Conservation (phyloP, 148 eudicot genomes). For the Camellia granthamiana region DNA sequence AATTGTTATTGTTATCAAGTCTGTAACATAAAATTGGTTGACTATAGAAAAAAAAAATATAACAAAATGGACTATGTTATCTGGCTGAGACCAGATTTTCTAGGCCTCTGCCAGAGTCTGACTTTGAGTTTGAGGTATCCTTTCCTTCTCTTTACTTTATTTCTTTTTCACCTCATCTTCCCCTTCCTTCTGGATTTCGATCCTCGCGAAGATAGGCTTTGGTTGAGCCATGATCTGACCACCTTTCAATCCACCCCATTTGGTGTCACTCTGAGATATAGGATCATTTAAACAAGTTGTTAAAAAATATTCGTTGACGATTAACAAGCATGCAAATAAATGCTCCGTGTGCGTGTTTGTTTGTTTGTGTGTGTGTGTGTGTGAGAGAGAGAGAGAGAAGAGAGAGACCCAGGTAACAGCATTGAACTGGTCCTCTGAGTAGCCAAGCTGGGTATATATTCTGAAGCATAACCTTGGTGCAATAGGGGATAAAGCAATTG, state of each 20-base stretch:
- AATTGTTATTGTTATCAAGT: background rate
- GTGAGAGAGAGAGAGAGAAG: constrained; percentile 32
- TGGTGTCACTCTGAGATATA: constrained; percentile 69
- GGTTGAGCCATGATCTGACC: constrained; percentile 84
- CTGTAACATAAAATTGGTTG: background rate
- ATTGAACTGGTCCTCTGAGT: constrained; percentile 67
- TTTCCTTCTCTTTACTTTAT: constrained; percentile 60
- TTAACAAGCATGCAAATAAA: background rate
- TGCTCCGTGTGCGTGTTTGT: background rate
- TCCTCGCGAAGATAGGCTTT: constrained; percentile 74
- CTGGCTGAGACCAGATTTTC: background rate
- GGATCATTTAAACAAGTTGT: constrained; percentile 11
- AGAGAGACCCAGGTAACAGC: constrained; percentile 72
- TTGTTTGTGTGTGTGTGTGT: background rate
- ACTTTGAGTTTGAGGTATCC: constrained; percentile 30
- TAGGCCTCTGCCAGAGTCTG: constrained; percentile 47
- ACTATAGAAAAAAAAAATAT: too few species aligned
- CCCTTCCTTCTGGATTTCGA: constrained; percentile 46
- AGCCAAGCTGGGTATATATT: constrained; percentile 92
- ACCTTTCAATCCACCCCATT: constrained; percentile 87
- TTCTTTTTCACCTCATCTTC: constrained; percentile 44
- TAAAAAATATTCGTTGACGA: background rate
- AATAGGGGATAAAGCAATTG: constrained; percentile 77
- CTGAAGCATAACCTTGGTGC: constrained; percentile 71
- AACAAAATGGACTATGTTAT: background rate